These are phyloP conservation scores for Podaxis pistillaris DNA, from an alignment of 768 basidiomycete species.

Conservation along the genomic window DNA sequence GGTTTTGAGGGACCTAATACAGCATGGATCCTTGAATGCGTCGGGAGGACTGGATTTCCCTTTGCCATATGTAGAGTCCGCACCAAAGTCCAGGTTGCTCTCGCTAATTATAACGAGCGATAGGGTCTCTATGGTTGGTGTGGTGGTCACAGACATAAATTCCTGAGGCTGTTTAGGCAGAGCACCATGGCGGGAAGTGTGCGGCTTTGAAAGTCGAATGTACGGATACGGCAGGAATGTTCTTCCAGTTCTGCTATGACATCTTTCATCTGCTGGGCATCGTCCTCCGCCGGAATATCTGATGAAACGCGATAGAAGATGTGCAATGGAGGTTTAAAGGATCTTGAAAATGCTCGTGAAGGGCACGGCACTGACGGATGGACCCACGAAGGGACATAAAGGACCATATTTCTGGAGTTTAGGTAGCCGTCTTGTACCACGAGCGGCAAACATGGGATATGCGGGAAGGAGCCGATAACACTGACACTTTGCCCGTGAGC, in stretches of 20 bases:
- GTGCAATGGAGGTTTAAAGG: neutral
- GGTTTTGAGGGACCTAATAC: neutral
- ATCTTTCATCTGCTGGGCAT: neutral
- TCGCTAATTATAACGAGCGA: neutral
- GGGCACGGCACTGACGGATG: neutral
- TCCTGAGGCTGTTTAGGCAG: neutral
- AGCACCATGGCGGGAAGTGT: neutral
- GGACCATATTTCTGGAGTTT: slow-evolving; percentile 7
- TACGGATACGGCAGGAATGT: neutral
- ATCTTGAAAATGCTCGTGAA: neutral
- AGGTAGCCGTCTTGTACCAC: neutral
- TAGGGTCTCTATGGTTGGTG: neutral
- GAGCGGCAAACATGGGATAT: slow-evolving; percentile 24
- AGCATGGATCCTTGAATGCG: neutral
- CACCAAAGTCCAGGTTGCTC: neutral
- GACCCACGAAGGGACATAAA: slow-evolving; percentile 27
- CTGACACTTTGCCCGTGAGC: too few relatives aligned
- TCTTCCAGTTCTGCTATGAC: neutral
- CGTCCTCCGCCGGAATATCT: neutral
- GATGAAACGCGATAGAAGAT: neutral
- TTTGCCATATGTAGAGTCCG: neutral
- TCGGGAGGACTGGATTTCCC: neutral
- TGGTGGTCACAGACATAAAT: neutral
- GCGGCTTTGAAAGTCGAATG: neutral
- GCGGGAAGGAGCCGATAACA: neutral